These are phyloP conservation scores for Thuja plicata DNA, from an alignment of 83 land plant species.

Conservation along the genomic window DNA sequence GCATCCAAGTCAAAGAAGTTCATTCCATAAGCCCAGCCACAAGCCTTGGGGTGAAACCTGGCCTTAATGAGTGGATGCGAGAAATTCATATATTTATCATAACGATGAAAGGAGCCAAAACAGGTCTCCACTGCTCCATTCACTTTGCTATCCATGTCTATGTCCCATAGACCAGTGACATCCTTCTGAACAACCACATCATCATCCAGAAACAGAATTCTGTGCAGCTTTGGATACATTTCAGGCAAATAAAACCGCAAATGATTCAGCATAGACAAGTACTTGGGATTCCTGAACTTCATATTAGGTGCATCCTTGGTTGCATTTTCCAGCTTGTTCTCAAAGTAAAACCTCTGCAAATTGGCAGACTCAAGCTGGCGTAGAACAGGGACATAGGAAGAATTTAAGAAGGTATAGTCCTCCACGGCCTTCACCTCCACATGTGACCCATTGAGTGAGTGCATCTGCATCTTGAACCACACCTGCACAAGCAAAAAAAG, in stretches of 20 bases:
- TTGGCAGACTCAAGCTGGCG: constrained; percentile 69
- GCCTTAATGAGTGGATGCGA: constrained; percentile 54
- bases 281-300: constrained; percentile 79
- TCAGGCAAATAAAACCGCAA: constrained; percentile 71
- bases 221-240: constrained; percentile 72
- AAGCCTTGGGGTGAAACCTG: constrained; percentile 56
- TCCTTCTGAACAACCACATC: constrained; percentile 77
- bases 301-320: constrained; percentile 72
- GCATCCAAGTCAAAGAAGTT: constrained; percentile 68
- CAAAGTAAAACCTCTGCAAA: constrained; percentile 57
- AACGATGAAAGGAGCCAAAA: constrained; percentile 65
- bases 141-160: constrained; percentile 77
- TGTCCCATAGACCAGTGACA: constrained; percentile 59
- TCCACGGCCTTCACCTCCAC: constrained; percentile 65
- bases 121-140: constrained; percentile 81
- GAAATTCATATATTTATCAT: constrained; percentile 54
- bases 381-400: constrained; percentile 66
- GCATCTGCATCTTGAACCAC: constrained; percentile 55
- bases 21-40: constrained; percentile 70
- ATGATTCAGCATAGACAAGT: constrained; percentile 71
- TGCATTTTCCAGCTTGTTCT: constrained; percentile 69
- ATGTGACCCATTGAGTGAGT: constrained; percentile 52
- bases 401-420: constrained; percentile 65
- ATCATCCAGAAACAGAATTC: constrained; percentile 71
- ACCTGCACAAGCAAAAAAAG: constrained; percentile 25